Base-by-base conservation (phyloP, 1,139 yeast genomes). In the Groenewaldozyma auringiensis region DNA sequence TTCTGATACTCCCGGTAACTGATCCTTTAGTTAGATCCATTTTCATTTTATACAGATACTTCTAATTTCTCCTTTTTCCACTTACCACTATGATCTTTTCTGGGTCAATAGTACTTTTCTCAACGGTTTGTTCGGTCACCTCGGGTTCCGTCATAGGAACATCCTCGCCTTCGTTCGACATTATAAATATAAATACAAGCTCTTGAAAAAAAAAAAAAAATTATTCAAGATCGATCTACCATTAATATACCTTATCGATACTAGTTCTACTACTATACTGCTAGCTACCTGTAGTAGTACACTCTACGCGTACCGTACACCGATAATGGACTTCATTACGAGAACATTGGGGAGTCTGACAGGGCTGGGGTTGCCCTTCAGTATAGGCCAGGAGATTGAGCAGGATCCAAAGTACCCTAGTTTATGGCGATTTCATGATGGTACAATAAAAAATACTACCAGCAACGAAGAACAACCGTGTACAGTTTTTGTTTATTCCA, bases 1-100 rank as follows among this genome's bases (percentile, higher is more conserved):
- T 53, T 86, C 94, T 1, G 95, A 76, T n/a, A 94, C 80, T 21
- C 96, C 96, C 13, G 97, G 95, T 40, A 92, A 74, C 64, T 63
- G 40, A n/a, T n/a, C 14, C 29, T 3, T 1, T 22, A n/a, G 18
- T 13, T 40, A 18, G 33, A 20, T 27, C 25, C 21, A 3, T 9
- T 14, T 41, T 34, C 31, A 3, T 35, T 18, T 21, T 13, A 6
- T 38, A 13, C 41, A 18, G 35, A 16, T 6, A 9, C 16, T 11
- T 16, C 8, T 11, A 11, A 37, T 29, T 14, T 9, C 20, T 8
- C 25, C 27, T 20, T 21, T 8, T 16, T 20, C 14, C 18, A 50
- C 62, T 18, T 55, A 59, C 63, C 45, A 58, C 53, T 35, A 56
- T 47, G 35, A 60, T 57, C 52, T 59, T 60, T 41, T 58, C 63